Conservation (phyloP, 139 green algal genomes). For the Picochlorum costavermella region DNA sequence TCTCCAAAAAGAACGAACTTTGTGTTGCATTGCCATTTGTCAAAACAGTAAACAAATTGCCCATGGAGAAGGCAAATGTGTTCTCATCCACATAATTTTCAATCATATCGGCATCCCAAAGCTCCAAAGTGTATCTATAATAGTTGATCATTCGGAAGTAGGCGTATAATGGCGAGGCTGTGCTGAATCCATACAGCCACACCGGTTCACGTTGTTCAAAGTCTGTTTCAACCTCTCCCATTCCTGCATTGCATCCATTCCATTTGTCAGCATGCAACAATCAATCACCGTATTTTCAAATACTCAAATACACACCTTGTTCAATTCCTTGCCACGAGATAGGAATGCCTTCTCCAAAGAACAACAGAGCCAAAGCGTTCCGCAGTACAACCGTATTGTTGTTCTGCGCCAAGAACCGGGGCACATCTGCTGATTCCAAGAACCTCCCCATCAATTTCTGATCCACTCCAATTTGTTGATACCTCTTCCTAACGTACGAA, state of each 20-base stretch:
- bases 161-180: background rate
- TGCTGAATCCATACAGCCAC: slow-evolving; percentile 12
- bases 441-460: slow-evolving; percentile 3
- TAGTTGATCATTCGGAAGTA: slow-evolving; percentile 1
- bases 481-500: background rate
- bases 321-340: slow-evolving; percentile 38
- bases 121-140: background rate
- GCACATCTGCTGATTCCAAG: background rate
- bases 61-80: slow-evolving; percentile 1
- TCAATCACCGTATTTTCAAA: background rate
- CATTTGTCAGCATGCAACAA: background rate
- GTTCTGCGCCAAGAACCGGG: background rate
- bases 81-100: background rate
- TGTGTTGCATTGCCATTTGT: slow-evolving; percentile 2
- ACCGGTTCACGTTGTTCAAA: slow-evolving; percentile 14
- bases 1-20: background rate
- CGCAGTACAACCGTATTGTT: background rate
- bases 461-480: background rate
- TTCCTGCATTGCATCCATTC: background rate
- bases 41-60: background rate
- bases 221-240: background rate
- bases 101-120: background rate
- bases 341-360: slow-evolving; percentile 30
- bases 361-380: slow-evolving; percentile 20
- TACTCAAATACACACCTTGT: slow-evolving; percentile 3